Evolutionary conservation across 495 filamentous ascomycete species (phyloP).

Genomic region (Elasticomyces elasticus): DNA sequence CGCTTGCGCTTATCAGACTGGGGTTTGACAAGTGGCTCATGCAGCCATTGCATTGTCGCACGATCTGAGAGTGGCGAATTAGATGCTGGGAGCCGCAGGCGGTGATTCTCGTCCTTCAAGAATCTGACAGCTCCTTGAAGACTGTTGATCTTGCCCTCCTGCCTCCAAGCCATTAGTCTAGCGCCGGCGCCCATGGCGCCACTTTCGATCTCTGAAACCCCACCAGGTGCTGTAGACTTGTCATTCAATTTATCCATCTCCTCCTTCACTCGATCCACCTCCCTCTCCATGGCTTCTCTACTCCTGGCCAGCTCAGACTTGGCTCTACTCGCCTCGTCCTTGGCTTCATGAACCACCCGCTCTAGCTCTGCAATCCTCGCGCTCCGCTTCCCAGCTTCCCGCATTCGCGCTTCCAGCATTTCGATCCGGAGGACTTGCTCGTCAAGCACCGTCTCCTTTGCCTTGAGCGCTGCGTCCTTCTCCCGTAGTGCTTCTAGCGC

Average conservation of each 20-base stretch:
- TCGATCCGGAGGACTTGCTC: slow-evolving; percentile 83
- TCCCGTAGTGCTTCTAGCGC: slow-evolving; percentile 52
- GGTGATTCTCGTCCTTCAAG: slow-evolving; percentile 66
- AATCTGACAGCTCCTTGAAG: slow-evolving; percentile 70
- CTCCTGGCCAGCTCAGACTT: slow-evolving; percentile 38
- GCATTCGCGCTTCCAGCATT: slow-evolving; percentile 69
- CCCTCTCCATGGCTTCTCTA: slow-evolving; percentile 33
- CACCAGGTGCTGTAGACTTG: slow-evolving; percentile 44
- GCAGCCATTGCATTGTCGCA: slow-evolving; percentile 53
- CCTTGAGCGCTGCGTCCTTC: slow-evolving; percentile 38
- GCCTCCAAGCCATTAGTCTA: slow-evolving; percentile 64
- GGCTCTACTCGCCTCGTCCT: slow-evolving; percentile 35
- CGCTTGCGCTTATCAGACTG: slow-evolving; percentile 43
- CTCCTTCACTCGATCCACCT: slow-evolving; percentile 55
- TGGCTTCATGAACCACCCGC: slow-evolving; percentile 45
- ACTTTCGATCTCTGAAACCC: slow-evolving; percentile 41
- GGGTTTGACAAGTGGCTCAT: slow-evolving; percentile 45
- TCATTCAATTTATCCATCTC: slow-evolving; percentile 67
- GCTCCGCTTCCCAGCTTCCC: slow-evolving; percentile 64
- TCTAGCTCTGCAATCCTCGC: slow-evolving; percentile 57
- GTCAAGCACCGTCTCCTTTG: slow-evolving; percentile 39
- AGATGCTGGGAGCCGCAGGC: slow-evolving; percentile 52
- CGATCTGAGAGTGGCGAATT: slow-evolving; percentile 28
- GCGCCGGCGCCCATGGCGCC: slow-evolving; percentile 48
- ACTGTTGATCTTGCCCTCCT: slow-evolving; percentile 50